Percentiles rank a stretch among this genome's conserved stretches.
Conservation (phyloP, 805 yeast species). For the Ogataea haglerorum region DNA sequence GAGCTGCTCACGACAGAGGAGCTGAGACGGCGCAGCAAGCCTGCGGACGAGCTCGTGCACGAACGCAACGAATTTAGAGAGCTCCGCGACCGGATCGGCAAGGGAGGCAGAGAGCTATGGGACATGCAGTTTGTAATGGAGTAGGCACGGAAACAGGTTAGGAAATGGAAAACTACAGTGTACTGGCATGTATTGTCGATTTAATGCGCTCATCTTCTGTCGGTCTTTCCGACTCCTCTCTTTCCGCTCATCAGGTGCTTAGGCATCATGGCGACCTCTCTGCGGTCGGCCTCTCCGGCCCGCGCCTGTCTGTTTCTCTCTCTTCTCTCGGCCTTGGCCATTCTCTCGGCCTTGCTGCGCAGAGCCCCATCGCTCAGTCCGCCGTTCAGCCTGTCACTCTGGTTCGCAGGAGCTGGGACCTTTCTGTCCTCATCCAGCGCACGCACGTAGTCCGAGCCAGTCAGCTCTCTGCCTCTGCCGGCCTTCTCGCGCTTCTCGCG, state of each 20-base stretch:
- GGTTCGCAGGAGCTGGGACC: conserved; percentile 45
- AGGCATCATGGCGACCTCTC: conserved; percentile 77
- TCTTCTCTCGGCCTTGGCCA: conserved; percentile 86
- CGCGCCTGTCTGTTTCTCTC: conserved; percentile 90
- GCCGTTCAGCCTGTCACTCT: conserved; percentile 78
- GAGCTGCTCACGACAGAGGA: conserved; percentile 84
- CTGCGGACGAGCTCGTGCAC: conserved; percentile 9
- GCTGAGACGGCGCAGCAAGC: conserved; percentile 56
- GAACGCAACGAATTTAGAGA: conserved; percentile 1
- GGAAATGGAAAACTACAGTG: background rate
- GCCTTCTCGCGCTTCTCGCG: conserved; percentile 36
- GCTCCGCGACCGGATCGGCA: background rate
- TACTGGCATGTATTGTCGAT: background rate
- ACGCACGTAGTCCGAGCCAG: conserved; percentile 81
- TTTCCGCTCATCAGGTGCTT: conserved; percentile 96
- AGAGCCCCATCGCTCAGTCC: conserved; percentile 81
- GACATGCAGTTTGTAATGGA: conserved; percentile 40
- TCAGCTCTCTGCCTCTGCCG: conserved; percentile 31
- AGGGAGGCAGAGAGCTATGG: conserved; percentile 17
- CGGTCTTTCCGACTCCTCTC: conserved; percentile 92
- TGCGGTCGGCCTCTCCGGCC: conserved; percentile 96
- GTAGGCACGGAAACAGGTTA: conserved; percentile 3
- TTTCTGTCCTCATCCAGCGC: conserved; percentile 28
- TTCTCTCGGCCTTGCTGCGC: conserved; percentile 81
- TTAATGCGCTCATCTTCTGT: conserved; percentile 58